These are phyloP conservation scores for maize (Zea mays) DNA, from an alignment of 176 grass and related monocot genomes.

Conservation along the genomic window Zm-B73-REFERENCE-NAM-5.0 NC_050105.1:67413001-67413500, in stretches of 20 bases:
- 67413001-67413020: constrained; percentile 15
- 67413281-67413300: too few species aligned
- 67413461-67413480: too few species aligned
- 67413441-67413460: too few species aligned
- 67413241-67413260: background rate
- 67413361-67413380: too few species aligned
- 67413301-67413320: too few species aligned
- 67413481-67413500: too few species aligned
- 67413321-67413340: too few species aligned
- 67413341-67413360: too few species aligned
- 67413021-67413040: constrained; percentile 36
- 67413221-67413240: background rate
- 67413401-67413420: too few species aligned
- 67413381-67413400: too few species aligned
- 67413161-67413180: too few species aligned
- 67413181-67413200: background rate
- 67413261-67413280: background rate
- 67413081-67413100: constrained; percentile 8
- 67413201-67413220: background rate
- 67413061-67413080: background rate
- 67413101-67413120: background rate
- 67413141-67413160: background rate
- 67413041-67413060: constrained; percentile 13
- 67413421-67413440: too few species aligned
- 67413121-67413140: background rate